Evolutionary conservation across 345 rosid species (phyloP), one percentile per base, ranked within the genome.

Genomic region (Anastatica hierochuntica): DNA sequence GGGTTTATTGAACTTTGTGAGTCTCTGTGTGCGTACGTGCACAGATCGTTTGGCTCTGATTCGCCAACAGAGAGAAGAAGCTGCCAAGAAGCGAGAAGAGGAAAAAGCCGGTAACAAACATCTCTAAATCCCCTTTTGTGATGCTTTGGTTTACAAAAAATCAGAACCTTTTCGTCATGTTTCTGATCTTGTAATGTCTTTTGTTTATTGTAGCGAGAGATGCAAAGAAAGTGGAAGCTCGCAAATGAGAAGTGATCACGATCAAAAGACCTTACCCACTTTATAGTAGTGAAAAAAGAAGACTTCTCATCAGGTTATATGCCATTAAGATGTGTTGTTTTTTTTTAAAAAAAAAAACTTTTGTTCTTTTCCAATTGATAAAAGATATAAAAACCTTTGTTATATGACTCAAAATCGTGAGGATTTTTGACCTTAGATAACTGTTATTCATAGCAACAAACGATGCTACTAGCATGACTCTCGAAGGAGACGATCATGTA

Each of bases 1-100:
- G 7, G 12, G 35, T 6, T 40, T n/a, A n/a, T n/a, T n/a, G n/a
- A n/a, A n/a, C n/a, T n/a, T n/a, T n/a, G n/a, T n/a, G n/a, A n/a
- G n/a, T n/a, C n/a, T n/a, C n/a, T n/a, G n/a, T n/a, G n/a, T n/a
- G n/a, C n/a, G n/a, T n/a, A n/a, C n/a, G n/a, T n/a, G n/a, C n/a
- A n/a, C n/a, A 89, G 97, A 89, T 56, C 95, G 94, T 41, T 62
- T 85, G 57, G 81, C 79, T 69, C 75, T 90, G 40, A 83, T 90
- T 52, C 89, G 95, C 20, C 88, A 85, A 67, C 88, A 85, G 64
- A 75, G 97, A 68, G 95, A 72, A 52, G 79, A 77, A 49, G 86
- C 83, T 58, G 83, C 86, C 12, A 80, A 67, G 69, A 80, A 80
- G 69, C 72, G 86, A 58, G 86, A 75, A 19, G 80, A 80, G 63